Percentiles rank a stretch among this genome's conserved stretches.
These are phyloP conservation scores for Talaromyces sp. DNA, from an alignment of 2,329 filamentous ascomycete genomes.

Conservation along the genomic window DNA sequence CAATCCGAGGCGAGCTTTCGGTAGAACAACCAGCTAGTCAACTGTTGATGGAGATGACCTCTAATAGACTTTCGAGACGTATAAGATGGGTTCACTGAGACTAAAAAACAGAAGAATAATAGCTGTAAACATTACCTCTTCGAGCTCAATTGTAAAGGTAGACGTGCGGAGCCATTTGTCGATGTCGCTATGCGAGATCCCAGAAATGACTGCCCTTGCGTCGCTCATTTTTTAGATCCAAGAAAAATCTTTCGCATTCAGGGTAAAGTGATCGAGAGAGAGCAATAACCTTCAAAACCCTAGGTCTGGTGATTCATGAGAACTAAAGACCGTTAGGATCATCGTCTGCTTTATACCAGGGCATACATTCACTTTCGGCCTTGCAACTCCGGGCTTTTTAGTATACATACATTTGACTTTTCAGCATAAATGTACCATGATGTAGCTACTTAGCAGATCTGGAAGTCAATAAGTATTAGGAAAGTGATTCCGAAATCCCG, in stretches of 20 bases:
- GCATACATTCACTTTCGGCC: background rate
- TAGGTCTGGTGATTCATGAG: background rate
- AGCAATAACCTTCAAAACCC: background rate
- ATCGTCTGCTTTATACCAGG: background rate
- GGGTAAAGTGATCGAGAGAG: background rate
- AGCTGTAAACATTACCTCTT: slow-evolving; percentile 18
- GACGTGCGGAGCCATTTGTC: slow-evolving; percentile 19
- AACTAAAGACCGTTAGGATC: background rate
- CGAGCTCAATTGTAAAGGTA: slow-evolving; percentile 19
- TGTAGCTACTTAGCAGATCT: background rate
- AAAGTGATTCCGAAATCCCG: background rate
- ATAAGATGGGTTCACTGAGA: background rate
- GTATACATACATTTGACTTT: background rate
- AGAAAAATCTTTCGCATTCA: background rate
- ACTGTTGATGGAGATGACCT: slow-evolving; percentile 25
- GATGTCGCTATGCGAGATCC: slow-evolving; percentile 18
- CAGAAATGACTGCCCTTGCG: slow-evolving; percentile 18
- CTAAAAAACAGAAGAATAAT: background rate
- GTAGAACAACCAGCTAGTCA: slow-evolving; percentile 25
- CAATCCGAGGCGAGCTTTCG: slow-evolving; percentile 26
- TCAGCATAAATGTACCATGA: background rate
- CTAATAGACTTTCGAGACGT: slow-evolving; percentile 21
- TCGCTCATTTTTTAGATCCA: background rate
- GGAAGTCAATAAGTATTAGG: background rate
- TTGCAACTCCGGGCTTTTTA: background rate